Evolutionary conservation across 441 rosid genomes (phyloP), one percentile per base, ranked within the genome.

Genomic region (Geranium incanum): DNA sequence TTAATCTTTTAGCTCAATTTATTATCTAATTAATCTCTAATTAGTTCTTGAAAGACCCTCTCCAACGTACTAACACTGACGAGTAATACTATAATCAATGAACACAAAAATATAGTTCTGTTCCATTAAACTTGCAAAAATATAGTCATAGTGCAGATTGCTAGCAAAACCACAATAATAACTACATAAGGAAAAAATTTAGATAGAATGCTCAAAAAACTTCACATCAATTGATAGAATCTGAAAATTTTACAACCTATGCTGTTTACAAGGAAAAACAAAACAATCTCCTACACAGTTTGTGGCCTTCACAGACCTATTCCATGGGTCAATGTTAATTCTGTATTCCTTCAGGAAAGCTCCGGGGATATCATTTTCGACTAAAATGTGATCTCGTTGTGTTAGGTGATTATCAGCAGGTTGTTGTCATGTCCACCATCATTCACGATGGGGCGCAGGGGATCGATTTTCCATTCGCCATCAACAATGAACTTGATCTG

Each of bases 401-500:
- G 19, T 71, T 67, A 87, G 1, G 81, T 75, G 80, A 91, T 73
- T 28, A 87, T 81, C 45, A 94, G 88, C 72, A 89, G 78, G 82
- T 91, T 91, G 76, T 94, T 94, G 70, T 89, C 95, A 60, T 78
- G 75, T 68, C 96, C 96, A 5, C 74, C 77, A 52, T 79, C 75
- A 64, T 75, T 65, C 70, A 87, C 86, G n/a, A 86, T 71, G 4
- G 95, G 97, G 65, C 95, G 95, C 66, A 94, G 79, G 66, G 95
- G 96, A 80, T 94, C 97, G 67, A 86, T 79, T 78, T 70, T 88
- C 98, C 98, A 94, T 74, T 83, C 77, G 15, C 97, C 98, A 79
- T 94, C 95, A 36, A 94, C 97, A 41, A 91, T 79, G 76, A 94
- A 94, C 77, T 91, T 94, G 71, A 91, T 83, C 98, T 94, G 92